Conservation (phyloP, 2,329 filamentous ascomycete genomes). For the Alternaria sp. region DNA sequence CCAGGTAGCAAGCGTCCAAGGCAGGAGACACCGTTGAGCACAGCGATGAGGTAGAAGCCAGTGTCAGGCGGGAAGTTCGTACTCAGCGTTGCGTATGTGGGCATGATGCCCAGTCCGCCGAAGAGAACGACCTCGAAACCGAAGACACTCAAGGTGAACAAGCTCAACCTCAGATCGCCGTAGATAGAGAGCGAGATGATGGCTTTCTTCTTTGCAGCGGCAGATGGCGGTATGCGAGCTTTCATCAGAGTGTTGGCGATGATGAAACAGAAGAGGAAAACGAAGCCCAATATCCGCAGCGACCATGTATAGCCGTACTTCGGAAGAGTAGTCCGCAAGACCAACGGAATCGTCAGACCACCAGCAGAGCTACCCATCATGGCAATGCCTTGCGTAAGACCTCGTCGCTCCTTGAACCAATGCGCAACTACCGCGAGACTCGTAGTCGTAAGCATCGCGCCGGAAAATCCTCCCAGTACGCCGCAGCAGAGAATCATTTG, state of each 20-base stretch:
- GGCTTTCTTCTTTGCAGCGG: conserved; percentile 39
- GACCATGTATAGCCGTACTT: conserved; percentile 48
- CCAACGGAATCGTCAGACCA: conserved; percentile 46
- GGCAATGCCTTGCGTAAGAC: conserved; percentile 49
- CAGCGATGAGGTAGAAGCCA: conserved; percentile 46
- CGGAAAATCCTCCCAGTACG: conserved; percentile 48
- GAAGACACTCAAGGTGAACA: conserved; percentile 46
- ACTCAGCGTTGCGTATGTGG: conserved; percentile 51
- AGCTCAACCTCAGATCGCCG: conserved; percentile 39
- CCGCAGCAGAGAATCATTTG: conserved; percentile 52
- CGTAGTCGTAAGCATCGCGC: conserved; percentile 49
- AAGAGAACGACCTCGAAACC: conserved; percentile 51
- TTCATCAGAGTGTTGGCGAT: conserved; percentile 44
- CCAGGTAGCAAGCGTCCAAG: conserved; percentile 51
- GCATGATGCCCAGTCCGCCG: conserved; percentile 45
- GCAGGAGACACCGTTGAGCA: conserved; percentile 51
- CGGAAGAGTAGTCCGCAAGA: conserved; percentile 41
- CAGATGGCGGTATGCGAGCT: conserved; percentile 40
- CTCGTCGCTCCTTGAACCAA: conserved; percentile 48
- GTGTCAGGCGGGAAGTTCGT: conserved; percentile 41
- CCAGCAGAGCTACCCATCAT: conserved; percentile 46
- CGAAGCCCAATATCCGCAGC: conserved; percentile 49
- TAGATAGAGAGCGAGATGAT: conserved; percentile 47
- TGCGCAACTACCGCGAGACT: conserved; percentile 46
- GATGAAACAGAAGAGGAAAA: conserved; percentile 40